Evolutionary conservation across 2,329 filamentous ascomycete genomes (phyloP), one percentile per base, ranked within the genome.

Genomic region (Fusarium sp.): DNA sequence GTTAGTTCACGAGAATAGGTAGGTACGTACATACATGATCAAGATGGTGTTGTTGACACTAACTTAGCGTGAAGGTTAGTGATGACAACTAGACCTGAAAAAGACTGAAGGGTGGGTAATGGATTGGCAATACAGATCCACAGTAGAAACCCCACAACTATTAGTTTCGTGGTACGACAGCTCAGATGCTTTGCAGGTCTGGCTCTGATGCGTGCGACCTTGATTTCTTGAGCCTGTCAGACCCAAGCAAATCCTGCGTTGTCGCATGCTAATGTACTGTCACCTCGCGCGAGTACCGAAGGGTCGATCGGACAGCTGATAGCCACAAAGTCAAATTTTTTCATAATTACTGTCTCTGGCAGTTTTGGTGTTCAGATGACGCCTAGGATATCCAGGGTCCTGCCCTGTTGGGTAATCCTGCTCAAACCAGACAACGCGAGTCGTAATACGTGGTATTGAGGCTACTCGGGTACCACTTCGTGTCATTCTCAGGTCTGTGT

Each of bases 331-430:
- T 62, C 47, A 65, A 65, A 68, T 23, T 23, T 23, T 23, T 23
- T 23, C 23, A 23, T n/a, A 33, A 55, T 53, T 65, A 40, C 52
- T 52, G 59, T 26, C 62, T 68, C 56, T 42, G 62, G 46, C 52
- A 31, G 49, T 37, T 28, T 47, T 40, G 34, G 47, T 44, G 45
- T 40, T 49, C 56, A 54, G 36, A 69, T 49, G 55, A 65, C 51
- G 57, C 42, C 44, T 51, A 38, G 33, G 54, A 70, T 61, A 70
- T 65, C 67, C 58, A 70, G 67, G 67, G 67, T 70, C 67, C 67
- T 70, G 51, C 67, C 67, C 44, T 50, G 67, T 68, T 71, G 11
- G 63, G 67, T 56, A 61, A 57, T 62, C 33, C 58, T 28, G 44
- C 36, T 52, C 57, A 33, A 68, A 36, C 26, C 41, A 45, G 55